These are phyloP conservation scores for Epichloe scottii DNA, from an alignment of 2,329 filamentous ascomycete genomes.

Conservation along the genomic window DNA sequence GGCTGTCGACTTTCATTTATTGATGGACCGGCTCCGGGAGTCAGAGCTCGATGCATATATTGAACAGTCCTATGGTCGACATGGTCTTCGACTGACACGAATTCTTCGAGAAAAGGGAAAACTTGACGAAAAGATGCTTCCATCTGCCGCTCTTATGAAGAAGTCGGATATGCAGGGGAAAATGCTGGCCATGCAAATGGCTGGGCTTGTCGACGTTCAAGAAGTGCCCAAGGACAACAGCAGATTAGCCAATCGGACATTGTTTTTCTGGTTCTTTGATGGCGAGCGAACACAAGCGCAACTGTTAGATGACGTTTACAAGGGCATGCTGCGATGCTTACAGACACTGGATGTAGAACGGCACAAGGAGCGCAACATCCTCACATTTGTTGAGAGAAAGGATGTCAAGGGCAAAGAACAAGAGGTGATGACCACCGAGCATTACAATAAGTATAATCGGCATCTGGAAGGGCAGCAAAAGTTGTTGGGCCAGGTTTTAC, in stretches of 20 bases:
- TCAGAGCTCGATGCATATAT: constrained; percentile 73
- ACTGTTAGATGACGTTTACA: constrained; percentile 73
- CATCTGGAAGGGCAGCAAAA: constrained; percentile 56
- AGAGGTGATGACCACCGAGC: constrained; percentile 61
- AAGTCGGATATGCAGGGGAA: constrained; percentile 76
- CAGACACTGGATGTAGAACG: constrained; percentile 71
- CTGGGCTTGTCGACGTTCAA: constrained; percentile 80
- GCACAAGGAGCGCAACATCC: constrained; percentile 54
- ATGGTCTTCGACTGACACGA: constrained; percentile 70
- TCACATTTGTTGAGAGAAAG: constrained; percentile 70
- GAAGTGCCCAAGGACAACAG: constrained; percentile 85
- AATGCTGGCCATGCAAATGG: constrained; percentile 74
- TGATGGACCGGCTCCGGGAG: constrained; percentile 60
- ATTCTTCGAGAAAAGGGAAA: constrained; percentile 81
- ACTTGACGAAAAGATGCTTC: constrained; percentile 85
- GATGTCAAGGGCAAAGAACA: constrained; percentile 80
- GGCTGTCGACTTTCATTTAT: constrained; percentile 68
- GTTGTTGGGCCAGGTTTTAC: constrained; percentile 64
- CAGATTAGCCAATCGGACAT: constrained; percentile 67
- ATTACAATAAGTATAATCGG: constrained; percentile 50
- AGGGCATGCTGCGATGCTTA: constrained; percentile 73
- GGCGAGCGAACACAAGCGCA: constrained; percentile 55
- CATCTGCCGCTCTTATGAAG: constrained; percentile 68
- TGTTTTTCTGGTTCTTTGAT: constrained; percentile 91
- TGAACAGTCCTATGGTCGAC: constrained; percentile 59